A percentile compares a stretch with the other conserved stretches of the same genome.
Evolutionary conservation across 176 grass and related monocot genomes (phyloP).

Genomic region (Metroxylon sagu): DNA sequence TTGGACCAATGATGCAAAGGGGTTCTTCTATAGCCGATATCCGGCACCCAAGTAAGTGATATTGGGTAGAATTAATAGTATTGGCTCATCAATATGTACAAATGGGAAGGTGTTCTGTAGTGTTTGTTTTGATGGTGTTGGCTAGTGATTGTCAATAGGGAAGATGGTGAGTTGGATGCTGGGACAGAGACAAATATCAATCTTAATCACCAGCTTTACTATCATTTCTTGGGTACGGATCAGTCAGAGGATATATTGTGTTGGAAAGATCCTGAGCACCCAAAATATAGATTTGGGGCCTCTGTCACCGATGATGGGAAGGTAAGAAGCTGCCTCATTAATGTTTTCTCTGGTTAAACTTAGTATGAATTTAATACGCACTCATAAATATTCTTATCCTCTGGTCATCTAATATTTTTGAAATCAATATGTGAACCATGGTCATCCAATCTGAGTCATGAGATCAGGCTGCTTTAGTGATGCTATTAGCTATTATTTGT

Average conservation of each 20-base stretch:
- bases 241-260: constrained; percentile 90
- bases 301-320: constrained; percentile 85
- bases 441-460: too few relatives aligned
- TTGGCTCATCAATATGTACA: not conserved
- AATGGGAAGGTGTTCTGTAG: not conserved
- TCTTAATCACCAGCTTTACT: constrained; percentile 83
- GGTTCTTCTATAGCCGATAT: constrained; percentile 92
- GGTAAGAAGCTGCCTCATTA: constrained; percentile 17
- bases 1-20: constrained; percentile 85
- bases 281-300: constrained; percentile 47
- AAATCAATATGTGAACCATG: too few relatives aligned
- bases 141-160: constrained; percentile 29
- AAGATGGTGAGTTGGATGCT: constrained; percentile 48
- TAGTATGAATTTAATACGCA: too few relatives aligned
- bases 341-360: too few relatives aligned
- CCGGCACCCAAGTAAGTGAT: constrained; percentile 57
- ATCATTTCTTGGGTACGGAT: constrained; percentile 78
- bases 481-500: too few relatives aligned
- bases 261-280: constrained; percentile 90
- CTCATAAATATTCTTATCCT: too few relatives aligned
- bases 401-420: too few relatives aligned
- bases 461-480: too few relatives aligned
- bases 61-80: too few relatives aligned
- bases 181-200: constrained; percentile 94
- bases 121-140: constrained; percentile 1